These are phyloP conservation scores for Linderniella brevidens DNA, from an alignment of 257 asterid species.

Conservation along the genomic window DNA sequence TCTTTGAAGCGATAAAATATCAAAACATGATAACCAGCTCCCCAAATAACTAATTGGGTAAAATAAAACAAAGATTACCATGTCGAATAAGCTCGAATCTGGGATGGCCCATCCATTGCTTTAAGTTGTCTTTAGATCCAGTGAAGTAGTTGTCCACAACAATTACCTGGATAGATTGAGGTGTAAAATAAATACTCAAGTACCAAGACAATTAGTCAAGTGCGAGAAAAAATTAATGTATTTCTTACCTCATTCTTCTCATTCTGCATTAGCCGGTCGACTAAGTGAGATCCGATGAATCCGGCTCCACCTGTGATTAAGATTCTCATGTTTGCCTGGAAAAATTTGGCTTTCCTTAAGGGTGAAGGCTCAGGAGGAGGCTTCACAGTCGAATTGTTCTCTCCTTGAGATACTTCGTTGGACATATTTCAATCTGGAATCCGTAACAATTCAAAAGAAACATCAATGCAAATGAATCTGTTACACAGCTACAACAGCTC, in stretches of 20 bases:
- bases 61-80: slow-evolving; percentile 23
- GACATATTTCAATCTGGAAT: slow-evolving; percentile 23
- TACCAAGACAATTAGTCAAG: background rate
- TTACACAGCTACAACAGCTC: background rate
- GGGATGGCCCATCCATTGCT: slow-evolving; percentile 89
- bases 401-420: slow-evolving; percentile 24
- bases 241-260: slow-evolving; percentile 75
- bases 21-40: slow-evolving; percentile 2
- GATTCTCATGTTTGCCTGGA: slow-evolving; percentile 63
- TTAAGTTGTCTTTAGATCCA: slow-evolving; percentile 80
- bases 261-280: slow-evolving; percentile 77
- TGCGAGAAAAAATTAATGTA: background rate
- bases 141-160: slow-evolving; percentile 88
- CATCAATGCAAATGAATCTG: no score
- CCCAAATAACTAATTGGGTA: no score
- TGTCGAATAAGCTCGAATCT: slow-evolving; percentile 93
- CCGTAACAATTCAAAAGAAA: no score
- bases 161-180: slow-evolving; percentile 35
- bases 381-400: slow-evolving; percentile 19
- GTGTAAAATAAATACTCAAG: background rate
- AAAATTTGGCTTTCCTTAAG: slow-evolving; percentile 51
- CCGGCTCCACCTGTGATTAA: slow-evolving; percentile 96
- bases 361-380: slow-evolving; percentile 83
- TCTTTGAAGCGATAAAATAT: slow-evolving; percentile 1
- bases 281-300: slow-evolving; percentile 95